Base-by-base conservation (phyloP, 768 basidiomycete genomes). In the Mycena capillaripes region DNA sequence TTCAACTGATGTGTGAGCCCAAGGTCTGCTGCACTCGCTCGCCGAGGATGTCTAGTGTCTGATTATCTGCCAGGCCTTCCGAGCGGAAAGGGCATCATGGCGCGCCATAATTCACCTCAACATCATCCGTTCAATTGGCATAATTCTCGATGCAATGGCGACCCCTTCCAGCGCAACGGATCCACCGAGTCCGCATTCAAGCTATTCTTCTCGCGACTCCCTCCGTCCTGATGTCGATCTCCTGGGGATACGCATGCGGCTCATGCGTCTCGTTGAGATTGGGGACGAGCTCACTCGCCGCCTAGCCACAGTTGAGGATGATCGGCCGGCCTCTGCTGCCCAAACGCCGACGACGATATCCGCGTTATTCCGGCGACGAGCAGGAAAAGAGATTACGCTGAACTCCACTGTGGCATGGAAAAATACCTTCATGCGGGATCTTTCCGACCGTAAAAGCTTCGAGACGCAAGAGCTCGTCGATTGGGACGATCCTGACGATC, bases 61-160 rank as follows among this genome's bases (percentile, higher is more conserved):
- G 32, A n/a, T 17, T 29, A 9, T n/a, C 0, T 19, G 40, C 29
- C 48, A 89, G 87, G 90, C 89, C 3, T 92, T 91, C 70, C 86
- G 86, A 36, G 84, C 86, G 36, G 91, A 93, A 77, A 86, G 90
- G 30, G 86, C 88, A 30, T 89, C 90, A 66, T 93, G 92, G 92
- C 83, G 91, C 74, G 85, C 90, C 29, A 89, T 93, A 66, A 86
- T 93, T 53, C 91, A 92, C 70, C 87, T 93, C 72, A 93, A 93
- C 77, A 84, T 92, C 56, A 90, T 92, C 36, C 90, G 90, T 52
- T 93, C 92, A 46, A 84, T 93, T 40, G 86, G 88, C 32, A 82
- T 87, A 34, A 92, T 93, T 76, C 85, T 92, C 69, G 85, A 88
- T 66, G 82, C 84, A 21, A 81, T 87, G 78, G 76, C 80, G 4